These are phyloP conservation scores for Paxillus involutus DNA, from an alignment of 768 basidiomycete genomes.

Conservation along the genomic window DNA sequence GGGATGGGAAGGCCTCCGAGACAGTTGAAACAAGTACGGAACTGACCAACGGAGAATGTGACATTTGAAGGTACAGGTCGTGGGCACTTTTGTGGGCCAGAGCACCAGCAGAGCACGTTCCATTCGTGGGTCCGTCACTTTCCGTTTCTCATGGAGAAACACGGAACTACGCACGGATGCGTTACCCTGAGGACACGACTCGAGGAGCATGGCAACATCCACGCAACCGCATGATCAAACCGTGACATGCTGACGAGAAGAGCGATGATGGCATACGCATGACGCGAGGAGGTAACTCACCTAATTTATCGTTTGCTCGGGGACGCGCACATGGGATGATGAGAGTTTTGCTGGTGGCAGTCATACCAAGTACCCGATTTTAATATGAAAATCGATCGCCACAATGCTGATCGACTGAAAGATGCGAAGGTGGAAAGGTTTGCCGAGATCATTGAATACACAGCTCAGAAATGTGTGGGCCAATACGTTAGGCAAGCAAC, in stretches of 20 bases:
- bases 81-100: not conserved
- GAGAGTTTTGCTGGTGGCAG: not conserved
- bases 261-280: slow-evolving; percentile 1
- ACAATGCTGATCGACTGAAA: too few relatives aligned
- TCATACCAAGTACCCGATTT: too few relatives aligned
- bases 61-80: not conserved
- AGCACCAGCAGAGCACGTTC: not conserved
- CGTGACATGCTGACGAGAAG: slow-evolving; percentile 7
- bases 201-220: slow-evolving; percentile 5
- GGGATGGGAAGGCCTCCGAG: not conserved
- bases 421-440: too few relatives aligned
- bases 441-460: too few relatives aligned
- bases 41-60: not conserved
- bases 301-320: slow-evolving; percentile 11
- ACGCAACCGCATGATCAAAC: slow-evolving; percentile 24
- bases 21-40: not conserved
- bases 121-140: not conserved
- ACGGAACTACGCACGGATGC: slow-evolving; percentile 17
- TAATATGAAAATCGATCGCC: too few relatives aligned
- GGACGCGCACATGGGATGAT: slow-evolving; percentile 1
- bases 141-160: slow-evolving; percentile 18
- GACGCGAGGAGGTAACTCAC: slow-evolving; percentile 18
- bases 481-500: too few relatives aligned
- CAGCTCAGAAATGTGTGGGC: too few relatives aligned
- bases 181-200: slow-evolving; percentile 21